These are phyloP conservation scores for Talaromyces piceae DNA, from an alignment of 2,329 filamentous ascomycete genomes.

Conservation along the genomic window DNA sequence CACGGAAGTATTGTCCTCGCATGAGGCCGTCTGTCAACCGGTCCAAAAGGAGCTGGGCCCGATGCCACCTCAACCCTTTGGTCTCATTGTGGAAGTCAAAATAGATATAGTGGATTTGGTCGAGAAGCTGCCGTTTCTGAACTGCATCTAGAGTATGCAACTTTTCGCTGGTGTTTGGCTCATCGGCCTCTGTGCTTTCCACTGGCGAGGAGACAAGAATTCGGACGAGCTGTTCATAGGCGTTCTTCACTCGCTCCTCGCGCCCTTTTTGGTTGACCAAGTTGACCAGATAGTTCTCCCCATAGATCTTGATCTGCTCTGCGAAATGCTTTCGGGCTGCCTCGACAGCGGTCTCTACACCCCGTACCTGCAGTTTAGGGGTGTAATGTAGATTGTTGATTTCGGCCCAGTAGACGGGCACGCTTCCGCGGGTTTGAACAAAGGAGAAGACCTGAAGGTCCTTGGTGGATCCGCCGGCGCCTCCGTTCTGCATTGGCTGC, in stretches of 20 bases:
- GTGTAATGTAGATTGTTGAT: slow-evolving; percentile 89
- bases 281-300: slow-evolving; percentile 96
- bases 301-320: slow-evolving; percentile 88
- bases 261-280: slow-evolving; percentile 93
- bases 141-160: slow-evolving; percentile 67
- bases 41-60: slow-evolving; percentile 78
- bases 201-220: slow-evolving; percentile 61
- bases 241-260: slow-evolving; percentile 80
- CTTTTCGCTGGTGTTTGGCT: slow-evolving; percentile 62
- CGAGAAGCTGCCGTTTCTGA: slow-evolving; percentile 57
- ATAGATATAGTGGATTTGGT: slow-evolving; percentile 90
- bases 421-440: slow-evolving; percentile 91
- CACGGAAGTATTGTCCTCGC: slow-evolving; percentile 85
- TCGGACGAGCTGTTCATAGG: slow-evolving; percentile 86
- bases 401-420: slow-evolving; percentile 94
- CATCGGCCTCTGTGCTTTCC: slow-evolving; percentile 59
- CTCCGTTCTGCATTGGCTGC: slow-evolving; percentile 66
- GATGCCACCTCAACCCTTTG: slow-evolving; percentile 88
- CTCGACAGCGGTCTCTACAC: slow-evolving; percentile 68
- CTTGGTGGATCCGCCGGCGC: slow-evolving; percentile 53
- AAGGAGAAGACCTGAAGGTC: slow-evolving; percentile 90
- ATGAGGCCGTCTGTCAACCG: slow-evolving; percentile 68
- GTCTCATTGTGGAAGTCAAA: slow-evolving; percentile 99
- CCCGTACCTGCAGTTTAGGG: slow-evolving; percentile 79
- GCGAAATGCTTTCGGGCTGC: slow-evolving; percentile 83